Evolutionary conservation across 2,329 filamentous ascomycete genomes (phyloP), one percentile per base, ranked within the genome.

Genomic region (Phaeophleospora eucalypticola): DNA sequence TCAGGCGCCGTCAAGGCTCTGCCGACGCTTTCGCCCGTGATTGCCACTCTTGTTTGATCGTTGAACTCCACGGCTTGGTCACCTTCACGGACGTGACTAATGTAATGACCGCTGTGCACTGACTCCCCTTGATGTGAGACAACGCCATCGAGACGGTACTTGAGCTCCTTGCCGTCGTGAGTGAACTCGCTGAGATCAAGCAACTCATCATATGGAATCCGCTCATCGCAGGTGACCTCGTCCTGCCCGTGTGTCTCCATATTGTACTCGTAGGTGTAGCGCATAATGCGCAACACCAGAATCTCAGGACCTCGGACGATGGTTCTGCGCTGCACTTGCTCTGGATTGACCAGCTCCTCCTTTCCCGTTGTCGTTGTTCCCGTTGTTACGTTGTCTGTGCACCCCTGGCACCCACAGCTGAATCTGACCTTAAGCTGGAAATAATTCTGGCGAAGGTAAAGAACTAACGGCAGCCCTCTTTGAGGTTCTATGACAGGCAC

Each of bases 241-340:
- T 40, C 8, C 12, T 4, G 35, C 20, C 37, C 20, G 18, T 24
- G 9, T 2, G 27, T 16, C 10, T 42, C 7, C 17, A 10, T 6
- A 9, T 32, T 16, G 21, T 41, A 16, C n/a, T 17, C 3, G 27
- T 16, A 16, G 27, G n/a, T n/a, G n/a, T n/a, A 48, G 10, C 45
- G 42, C 15, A 33, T 36, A 18, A 48, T 24, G 16, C 32, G 37
- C 3, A 51, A 2, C 4, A 48, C 27, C 20, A 51, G n/a, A 9
- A 48, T 41, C 19, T 48, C 32, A 1, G 48, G 40, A 3, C 34
- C 39, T 3, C 29, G 33, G n/a, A 41, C 27, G 24, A 51, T 40
- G 2, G 6, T 24, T 17, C 18, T 36, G 35, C n/a, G 14, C 4
- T 19, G n/a, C 9, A 35, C 12, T 17, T n/a, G n/a, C n/a, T n/a